These are phyloP conservation scores for Podila horticola DNA, from an alignment of 192 early-diverging fungal species.

Conservation along the genomic window DNA sequence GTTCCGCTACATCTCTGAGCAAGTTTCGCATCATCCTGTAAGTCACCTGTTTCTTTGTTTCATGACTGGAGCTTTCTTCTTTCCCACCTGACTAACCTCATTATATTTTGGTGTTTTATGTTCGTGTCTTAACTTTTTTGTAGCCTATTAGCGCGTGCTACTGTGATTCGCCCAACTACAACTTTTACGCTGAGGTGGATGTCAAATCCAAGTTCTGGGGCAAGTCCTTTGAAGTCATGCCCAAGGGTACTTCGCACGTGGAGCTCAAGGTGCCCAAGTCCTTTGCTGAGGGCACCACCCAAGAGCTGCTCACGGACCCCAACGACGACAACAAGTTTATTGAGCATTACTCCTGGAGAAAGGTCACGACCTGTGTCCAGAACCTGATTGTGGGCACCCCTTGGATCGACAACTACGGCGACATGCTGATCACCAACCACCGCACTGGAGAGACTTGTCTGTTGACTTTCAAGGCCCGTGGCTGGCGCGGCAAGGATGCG, in stretches of 20 bases:
- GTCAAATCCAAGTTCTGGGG: conserved; percentile 90
- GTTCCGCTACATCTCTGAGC: conserved; percentile 87
- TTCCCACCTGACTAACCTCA: neutral
- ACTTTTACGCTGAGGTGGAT: conserved; percentile 88
- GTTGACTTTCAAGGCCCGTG: conserved; percentile 82
- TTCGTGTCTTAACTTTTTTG: neutral
- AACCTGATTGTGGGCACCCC: conserved; percentile 88
- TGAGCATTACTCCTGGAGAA: conserved; percentile 90
- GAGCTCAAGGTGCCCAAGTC: conserved; percentile 74
- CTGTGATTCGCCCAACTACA: conserved; percentile 83
- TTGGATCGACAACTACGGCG: conserved; percentile 89
- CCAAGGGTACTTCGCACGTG: conserved; percentile 84
- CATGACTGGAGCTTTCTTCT: neutral
- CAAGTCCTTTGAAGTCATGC: conserved; percentile 83
- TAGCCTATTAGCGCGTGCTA: conserved; percentile 88
- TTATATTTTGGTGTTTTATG: neutral
- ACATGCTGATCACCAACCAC: conserved; percentile 84
- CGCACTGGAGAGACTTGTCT: conserved; percentile 82
- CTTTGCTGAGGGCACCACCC: conserved; percentile 38
- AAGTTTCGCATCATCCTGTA: conserved; percentile 90
- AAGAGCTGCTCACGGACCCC: conserved; percentile 45
- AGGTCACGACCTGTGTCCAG: conserved; percentile 87
- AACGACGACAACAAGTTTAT: conserved; percentile 64
- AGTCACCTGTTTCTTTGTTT: conserved; percentile 15
- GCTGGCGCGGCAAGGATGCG: conserved; percentile 76